Percentiles rank a stretch among this genome's conserved stretches.
phyloP scores from a whole-genome alignment of 75 land plant genomes.

The Picea sitchensis region DNA sequence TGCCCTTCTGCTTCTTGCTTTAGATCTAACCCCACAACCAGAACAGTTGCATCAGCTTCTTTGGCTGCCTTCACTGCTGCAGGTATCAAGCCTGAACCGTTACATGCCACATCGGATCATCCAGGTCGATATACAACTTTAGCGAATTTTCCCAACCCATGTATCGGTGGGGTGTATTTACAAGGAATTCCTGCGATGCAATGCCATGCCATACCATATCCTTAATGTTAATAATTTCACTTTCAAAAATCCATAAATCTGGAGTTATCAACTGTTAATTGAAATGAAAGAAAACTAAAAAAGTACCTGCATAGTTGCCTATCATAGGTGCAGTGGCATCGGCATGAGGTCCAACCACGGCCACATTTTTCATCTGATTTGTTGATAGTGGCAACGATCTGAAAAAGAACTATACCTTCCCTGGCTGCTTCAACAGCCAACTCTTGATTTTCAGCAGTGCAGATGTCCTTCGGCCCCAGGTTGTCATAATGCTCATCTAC shows the following conservation, averaged over 20 bases:
- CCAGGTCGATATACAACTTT: neutral
- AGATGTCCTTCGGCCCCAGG: constrained; percentile 35
- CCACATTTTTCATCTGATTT: constrained; percentile 15
- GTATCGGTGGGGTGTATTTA: constrained; percentile 19
- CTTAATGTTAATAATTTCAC: neutral
- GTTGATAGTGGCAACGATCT: constrained; percentile 4
- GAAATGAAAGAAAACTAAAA: neutral
- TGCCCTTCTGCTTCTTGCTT: constrained; percentile 29
- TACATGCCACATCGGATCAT: constrained; percentile 23
- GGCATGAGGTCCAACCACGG: constrained; percentile 52
- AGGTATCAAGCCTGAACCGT: neutral
- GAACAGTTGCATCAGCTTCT: constrained; percentile 29
- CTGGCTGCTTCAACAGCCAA: constrained; percentile 53
- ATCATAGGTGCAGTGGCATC: constrained; percentile 37
- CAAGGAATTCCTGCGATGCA: constrained; percentile 41
- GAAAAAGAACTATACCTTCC: constrained; percentile 52
- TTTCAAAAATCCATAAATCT: no score
- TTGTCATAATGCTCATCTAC: constrained; percentile 18
- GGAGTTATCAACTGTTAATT: no score
- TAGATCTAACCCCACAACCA: constrained; percentile 37
- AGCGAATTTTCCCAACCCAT: constrained; percentile 13
- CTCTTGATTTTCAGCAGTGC: constrained; percentile 21
- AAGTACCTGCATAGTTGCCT: constrained; percentile 55
- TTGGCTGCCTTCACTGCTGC: constrained; percentile 30
- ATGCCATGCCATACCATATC: no score